These are phyloP conservation scores for Astrothelium macrocarpum DNA, from an alignment of 495 filamentous ascomycete species.

Conservation along the genomic window DNA sequence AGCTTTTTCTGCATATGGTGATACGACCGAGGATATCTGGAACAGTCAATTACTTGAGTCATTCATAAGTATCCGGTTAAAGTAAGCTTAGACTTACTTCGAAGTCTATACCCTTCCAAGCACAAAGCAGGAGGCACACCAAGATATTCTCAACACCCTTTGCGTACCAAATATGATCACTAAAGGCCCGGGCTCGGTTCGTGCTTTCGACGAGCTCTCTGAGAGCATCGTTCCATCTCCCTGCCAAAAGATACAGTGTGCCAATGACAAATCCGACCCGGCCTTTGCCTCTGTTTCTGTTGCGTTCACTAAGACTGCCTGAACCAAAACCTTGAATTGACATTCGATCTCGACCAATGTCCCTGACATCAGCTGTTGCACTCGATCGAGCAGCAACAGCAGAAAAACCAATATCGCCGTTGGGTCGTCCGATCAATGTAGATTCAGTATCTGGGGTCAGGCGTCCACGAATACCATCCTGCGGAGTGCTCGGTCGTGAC, in stretches of 20 bases:
- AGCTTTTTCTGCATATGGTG: slow-evolving; percentile 4
- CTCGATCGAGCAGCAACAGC: slow-evolving; percentile 16
- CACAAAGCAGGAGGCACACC: slow-evolving; percentile 71
- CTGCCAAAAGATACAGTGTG: slow-evolving; percentile 76
- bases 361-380: slow-evolving; percentile 27
- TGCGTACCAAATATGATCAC: slow-evolving; percentile 92
- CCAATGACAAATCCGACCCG: slow-evolving; percentile 74
- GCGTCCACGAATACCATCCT: not conserved
- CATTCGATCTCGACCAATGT: slow-evolving; percentile 62
- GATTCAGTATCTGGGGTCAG: not conserved
- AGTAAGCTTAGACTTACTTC: slow-evolving; percentile 43
- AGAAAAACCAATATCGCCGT: slow-evolving; percentile 15
- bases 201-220: slow-evolving; percentile 77
- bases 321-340: slow-evolving; percentile 79
- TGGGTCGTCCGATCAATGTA: not conserved
- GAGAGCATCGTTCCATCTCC: slow-evolving; percentile 80
- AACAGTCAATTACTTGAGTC: not conserved
- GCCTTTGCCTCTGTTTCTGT: slow-evolving; percentile 72
- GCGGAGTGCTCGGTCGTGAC: not conserved
- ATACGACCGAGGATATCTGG: slow-evolving; percentile 2
- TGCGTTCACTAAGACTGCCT: slow-evolving; percentile 59
- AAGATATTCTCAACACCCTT: slow-evolving; percentile 85
- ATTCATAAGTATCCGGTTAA: no score
- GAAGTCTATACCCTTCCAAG: slow-evolving; percentile 80
- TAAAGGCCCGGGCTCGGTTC: slow-evolving; percentile 63